phyloP scores from a whole-genome alignment of 805 yeast genomes.

The Yamadazyma laniorum region DNA sequence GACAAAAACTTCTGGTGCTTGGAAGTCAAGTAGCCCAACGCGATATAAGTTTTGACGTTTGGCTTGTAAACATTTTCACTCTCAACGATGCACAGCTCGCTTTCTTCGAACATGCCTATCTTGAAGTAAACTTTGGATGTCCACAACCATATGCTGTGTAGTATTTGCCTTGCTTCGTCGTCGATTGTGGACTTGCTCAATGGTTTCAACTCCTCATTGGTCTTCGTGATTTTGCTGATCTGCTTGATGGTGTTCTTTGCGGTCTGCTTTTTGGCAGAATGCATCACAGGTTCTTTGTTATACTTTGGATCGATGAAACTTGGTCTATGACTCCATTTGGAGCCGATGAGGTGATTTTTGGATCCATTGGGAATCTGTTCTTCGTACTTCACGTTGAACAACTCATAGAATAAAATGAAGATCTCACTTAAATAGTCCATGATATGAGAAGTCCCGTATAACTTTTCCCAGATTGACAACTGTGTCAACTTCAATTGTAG shows the following conservation, averaged over 20 bases:
- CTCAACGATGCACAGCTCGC: slow-evolving; percentile 70
- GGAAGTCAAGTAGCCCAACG: slow-evolving; percentile 47
- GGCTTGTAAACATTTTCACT: slow-evolving; percentile 53
- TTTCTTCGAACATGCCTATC: slow-evolving; percentile 53
- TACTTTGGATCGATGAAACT: slow-evolving; percentile 35
- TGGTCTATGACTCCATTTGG: slow-evolving; percentile 41
- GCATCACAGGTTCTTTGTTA: slow-evolving; percentile 6
- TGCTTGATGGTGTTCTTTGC: slow-evolving; percentile 22
- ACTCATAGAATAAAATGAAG: slow-evolving; percentile 53
- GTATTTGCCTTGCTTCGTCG: slow-evolving; percentile 25
- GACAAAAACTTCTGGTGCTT: slow-evolving; percentile 47
- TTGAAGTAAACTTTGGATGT: slow-evolving; percentile 62
- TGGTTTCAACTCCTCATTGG: slow-evolving; percentile 7
- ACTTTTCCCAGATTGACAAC: slow-evolving; percentile 62
- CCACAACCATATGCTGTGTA: slow-evolving; percentile 75
- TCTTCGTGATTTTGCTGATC: slow-evolving; percentile 14
- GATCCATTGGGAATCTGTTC: slow-evolving; percentile 9
- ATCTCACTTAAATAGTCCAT: slow-evolving; percentile 66
- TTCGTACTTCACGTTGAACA: slow-evolving; percentile 39
- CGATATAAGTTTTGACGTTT: slow-evolving; percentile 48
- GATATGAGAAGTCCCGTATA: slow-evolving; percentile 55
- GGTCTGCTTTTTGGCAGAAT: slow-evolving; percentile 12
- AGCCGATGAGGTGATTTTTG: slow-evolving; percentile 13
- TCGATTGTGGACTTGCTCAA: slow-evolving; percentile 2
- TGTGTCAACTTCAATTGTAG: slow-evolving; percentile 74